These are phyloP conservation scores for Sporothrix inflata DNA, from an alignment of 2,329 filamentous ascomycete species.

Conservation along the genomic window DNA sequence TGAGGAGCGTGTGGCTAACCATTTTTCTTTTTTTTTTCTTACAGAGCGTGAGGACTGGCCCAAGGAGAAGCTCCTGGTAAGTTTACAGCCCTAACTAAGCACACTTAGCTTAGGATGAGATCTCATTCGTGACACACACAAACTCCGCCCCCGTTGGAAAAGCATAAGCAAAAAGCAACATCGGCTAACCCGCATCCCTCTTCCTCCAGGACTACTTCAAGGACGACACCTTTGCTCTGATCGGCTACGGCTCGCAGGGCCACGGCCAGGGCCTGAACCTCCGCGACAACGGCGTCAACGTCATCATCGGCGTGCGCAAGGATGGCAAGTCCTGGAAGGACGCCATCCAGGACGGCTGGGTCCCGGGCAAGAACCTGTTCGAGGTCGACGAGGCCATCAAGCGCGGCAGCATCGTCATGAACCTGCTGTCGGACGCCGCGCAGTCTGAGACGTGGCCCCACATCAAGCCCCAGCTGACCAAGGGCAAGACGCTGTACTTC, in stretches of 20 bases:
- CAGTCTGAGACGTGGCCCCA: conserved; percentile 98
- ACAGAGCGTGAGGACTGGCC: conserved; percentile 98
- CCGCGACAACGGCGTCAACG: conserved; percentile 98
- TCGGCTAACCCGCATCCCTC: not conserved
- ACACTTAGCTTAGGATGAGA: conserved; percentile 6
- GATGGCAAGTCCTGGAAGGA: conserved; percentile 98
- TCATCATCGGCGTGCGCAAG: conserved; percentile 98
- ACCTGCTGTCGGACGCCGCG: conserved; percentile 95
- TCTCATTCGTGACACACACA: not conserved
- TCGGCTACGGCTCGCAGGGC: conserved; percentile 96
- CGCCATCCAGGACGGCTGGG: conserved; percentile 95
- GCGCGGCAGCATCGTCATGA: conserved; percentile 96
- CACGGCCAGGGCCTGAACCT: conserved; percentile 99
- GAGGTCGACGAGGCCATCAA: conserved; percentile 95
- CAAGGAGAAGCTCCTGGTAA: conserved; percentile 92
- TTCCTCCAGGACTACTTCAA: conserved; percentile 90
- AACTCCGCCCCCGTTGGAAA: not conserved
- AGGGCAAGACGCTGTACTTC: conserved; percentile 99
- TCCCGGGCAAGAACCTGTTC: conserved; percentile 98
- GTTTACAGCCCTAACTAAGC: conserved; percentile 44
- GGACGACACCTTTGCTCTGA: conserved; percentile 97
- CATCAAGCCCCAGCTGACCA: conserved; percentile 96
- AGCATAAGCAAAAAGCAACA: not conserved
- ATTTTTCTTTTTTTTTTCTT: not conserved
- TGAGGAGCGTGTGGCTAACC: not conserved